Percentiles rank a stretch among this genome's conserved stretches.
Evolutionary conservation across 1,284 basidiomycete genomes (phyloP).

Genomic region (Microbotryomycetes sp.): DNA sequence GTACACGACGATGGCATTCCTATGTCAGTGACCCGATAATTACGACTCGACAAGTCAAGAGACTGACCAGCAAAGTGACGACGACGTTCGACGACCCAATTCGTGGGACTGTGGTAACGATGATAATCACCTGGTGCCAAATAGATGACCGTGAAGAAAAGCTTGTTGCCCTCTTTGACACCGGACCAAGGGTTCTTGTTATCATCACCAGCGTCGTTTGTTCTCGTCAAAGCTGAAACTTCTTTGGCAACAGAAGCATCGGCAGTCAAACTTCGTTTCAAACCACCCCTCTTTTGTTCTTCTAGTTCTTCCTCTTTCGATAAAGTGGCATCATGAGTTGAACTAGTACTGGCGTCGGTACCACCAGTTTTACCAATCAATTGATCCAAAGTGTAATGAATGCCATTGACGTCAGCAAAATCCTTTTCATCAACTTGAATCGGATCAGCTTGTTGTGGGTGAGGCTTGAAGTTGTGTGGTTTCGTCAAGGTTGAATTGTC

Average conservation of each 20-base stretch:
- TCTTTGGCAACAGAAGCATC: neutral
- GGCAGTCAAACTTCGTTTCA: neutral
- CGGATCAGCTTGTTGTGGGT: conserved; percentile 48
- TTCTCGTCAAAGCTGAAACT: neutral
- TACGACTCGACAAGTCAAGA: neutral
- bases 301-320: neutral
- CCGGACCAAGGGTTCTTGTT: conserved; percentile 1
- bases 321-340: neutral
- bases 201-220: neutral
- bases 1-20: neutral
- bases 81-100: conserved; percentile 94
- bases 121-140: conserved; percentile 98
- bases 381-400: conserved; percentile 84
- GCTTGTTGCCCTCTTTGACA: conserved; percentile 61
- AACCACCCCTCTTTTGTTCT: neutral
- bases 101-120: conserved; percentile 89
- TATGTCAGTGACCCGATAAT: too few species aligned
- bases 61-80: conserved; percentile 80
- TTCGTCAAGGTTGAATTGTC: conserved; percentile 15
- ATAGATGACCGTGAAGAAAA: conserved; percentile 93
- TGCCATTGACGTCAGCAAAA: conserved; percentile 95
- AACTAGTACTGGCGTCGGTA: neutral
- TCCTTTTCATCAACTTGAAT: conserved; percentile 68
- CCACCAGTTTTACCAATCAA: conserved; percentile 47
- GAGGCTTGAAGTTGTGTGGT: conserved; percentile 42